Evolutionary conservation across 2,329 filamentous ascomycete species (phyloP), one percentile per base, ranked within the genome.

Genomic region (Daldinia eschscholtzii): DNA sequence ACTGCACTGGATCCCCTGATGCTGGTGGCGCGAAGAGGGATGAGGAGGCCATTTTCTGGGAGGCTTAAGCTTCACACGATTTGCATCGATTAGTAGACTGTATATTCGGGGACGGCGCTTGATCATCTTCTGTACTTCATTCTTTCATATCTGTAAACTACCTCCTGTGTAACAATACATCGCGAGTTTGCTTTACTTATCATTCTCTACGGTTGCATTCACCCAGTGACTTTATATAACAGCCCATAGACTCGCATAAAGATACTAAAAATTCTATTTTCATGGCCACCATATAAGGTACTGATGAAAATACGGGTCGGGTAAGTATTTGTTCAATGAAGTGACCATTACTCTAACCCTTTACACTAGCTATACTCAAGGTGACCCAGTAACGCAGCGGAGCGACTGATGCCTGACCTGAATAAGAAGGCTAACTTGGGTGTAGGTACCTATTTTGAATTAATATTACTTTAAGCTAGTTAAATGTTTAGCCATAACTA

Each of bases 51-150:
- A 9, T 52, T 9, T 15, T 12, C 46, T 52, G 52, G 30, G 33
- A 56, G 52, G 52, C 52, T 37, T 71, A 68, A 42, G 37, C 18
- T 7, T 52, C 12, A 18, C 3, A 12, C 3, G 26, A 52, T 52
- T 33, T 50, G 46, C n/a, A 28, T 18, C 15, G 6, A 18, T 33
- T 6, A 26, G 13, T 2, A 18, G 26, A 30, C n/a, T 30, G 13
- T 50, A 7, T 12, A 10, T 30, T 33, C 18, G 26, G 46, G 15
- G 26, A 52, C n/a, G 18, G 26, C 15, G 15, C 26, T 18, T 33
- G 23, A 12, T 33, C 1, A 30, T 3, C 6, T 52, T 6, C 26
- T 33, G 13, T 52, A 18, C 26, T 18, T 33, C 26, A 30, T 52
- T 52, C 23, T 50, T 28, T 3, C 13, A 9, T 13, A 52, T 15